phyloP scores from a whole-genome alignment of 208 protist species.

The Polymyxa betae region DNA sequence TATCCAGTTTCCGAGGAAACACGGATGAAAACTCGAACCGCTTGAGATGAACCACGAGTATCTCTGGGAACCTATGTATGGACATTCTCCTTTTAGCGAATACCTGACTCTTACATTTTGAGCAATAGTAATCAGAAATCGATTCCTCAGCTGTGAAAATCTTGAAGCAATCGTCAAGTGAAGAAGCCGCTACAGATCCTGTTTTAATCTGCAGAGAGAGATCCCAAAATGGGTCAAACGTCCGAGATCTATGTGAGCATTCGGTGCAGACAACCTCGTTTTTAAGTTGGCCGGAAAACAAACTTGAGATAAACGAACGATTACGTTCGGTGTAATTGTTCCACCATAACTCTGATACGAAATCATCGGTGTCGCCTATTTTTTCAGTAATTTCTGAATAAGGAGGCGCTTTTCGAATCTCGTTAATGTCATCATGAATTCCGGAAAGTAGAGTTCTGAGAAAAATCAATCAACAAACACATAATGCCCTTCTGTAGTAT shows the following conservation, averaged over 20 bases:
- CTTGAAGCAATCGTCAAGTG: background rate
- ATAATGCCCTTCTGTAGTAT: no score
- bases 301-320: background rate
- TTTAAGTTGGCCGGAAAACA: slow-evolving; percentile 6
- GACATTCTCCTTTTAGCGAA: background rate
- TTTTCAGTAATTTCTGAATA: background rate
- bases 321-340: slow-evolving; percentile 38
- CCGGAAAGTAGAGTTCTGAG: background rate
- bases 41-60: slow-evolving; percentile 11
- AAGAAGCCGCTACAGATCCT: background rate
- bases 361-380: background rate
- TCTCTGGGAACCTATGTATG: background rate
- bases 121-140: slow-evolving; percentile 10
- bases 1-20: background rate
- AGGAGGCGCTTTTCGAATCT: background rate
- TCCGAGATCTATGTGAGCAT: background rate
- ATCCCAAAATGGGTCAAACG: slow-evolving; percentile 47
- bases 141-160: background rate
- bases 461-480: no score
- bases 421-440: slow-evolving; percentile 26
- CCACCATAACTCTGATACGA: background rate
- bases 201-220: slow-evolving; percentile 39
- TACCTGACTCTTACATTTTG: slow-evolving; percentile 27
- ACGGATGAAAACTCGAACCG: slow-evolving; percentile 20
- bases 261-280: background rate